Base-by-base conservation (phyloP, 2,329 filamentous ascomycete genomes). In the Calonectria henricotiae region DNA sequence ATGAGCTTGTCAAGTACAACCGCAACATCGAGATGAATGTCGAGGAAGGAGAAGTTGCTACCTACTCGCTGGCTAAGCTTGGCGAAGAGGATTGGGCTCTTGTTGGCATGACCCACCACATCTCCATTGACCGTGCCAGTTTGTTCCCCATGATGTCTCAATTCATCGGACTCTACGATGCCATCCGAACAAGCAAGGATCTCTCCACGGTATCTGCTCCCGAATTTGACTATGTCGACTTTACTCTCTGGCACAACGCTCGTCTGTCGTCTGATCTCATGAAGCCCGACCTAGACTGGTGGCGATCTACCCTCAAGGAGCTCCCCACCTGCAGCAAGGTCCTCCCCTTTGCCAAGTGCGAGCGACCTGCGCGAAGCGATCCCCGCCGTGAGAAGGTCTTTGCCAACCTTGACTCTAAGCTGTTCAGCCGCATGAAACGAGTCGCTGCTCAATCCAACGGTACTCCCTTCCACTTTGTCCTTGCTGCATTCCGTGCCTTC, bases 191-290 rank as follows among this genome's bases (percentile, higher is more conserved):
- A 4, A 69, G 67, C n/a, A 74, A 69, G 60, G 74, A 76, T 25
- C 69, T 76, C 11, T 62, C 65, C 5, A 74, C 71, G 2, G 70
- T 77, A 11, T 72, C 76, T 12, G 62, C 68, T n/a, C 75, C 75
- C 2, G 69, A 72, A 37, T 73, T 77, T 46, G 70, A 68, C 58
- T 77, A 77, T 23, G 71, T 73, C 55, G 74, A 77, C 69, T 77
- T 77, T 43, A 76, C 73, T 12, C 70, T 75, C 8, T 77, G 76
- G 76, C 76, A 77, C 72, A 76, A 77, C 37, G 74, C 74, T 15
- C 74, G 75, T 44, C 71, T 76, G 8, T 70, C 69, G 3, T 76
- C 76, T 1, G 72, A 76, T 32, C 44, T 73, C 13, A 76, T 76
- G 74, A 71, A 72, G 62, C 74, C 73, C 30, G 71, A 76, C n/a